Percentiles rank a stretch among this genome's conserved stretches.
These are phyloP conservation scores for Erodium maritimum DNA, from an alignment of 345 rosid genomes.

Conservation along the genomic window DNA sequence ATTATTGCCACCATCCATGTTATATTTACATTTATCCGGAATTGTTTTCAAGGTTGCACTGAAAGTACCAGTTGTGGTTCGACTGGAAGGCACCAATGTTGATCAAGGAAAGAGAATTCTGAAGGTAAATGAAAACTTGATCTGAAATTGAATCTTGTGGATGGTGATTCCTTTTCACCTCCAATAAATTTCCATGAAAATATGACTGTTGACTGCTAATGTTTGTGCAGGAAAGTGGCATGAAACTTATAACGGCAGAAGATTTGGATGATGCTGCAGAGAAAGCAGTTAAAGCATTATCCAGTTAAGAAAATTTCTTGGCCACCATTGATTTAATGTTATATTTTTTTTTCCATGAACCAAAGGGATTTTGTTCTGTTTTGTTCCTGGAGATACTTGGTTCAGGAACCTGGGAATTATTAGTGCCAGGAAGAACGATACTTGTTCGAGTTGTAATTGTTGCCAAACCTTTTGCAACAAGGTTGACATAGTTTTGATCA, in stretches of 20 bases:
- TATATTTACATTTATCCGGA: constrained; percentile 3
- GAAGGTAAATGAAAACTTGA: constrained; percentile 35
- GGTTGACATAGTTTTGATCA: too few relatives aligned
- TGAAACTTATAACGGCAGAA: constrained; percentile 81
- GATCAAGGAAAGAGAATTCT: constrained; percentile 86
- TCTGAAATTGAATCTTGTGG: constrained; percentile 3
- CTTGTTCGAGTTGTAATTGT: too few relatives aligned
- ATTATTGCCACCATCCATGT: not conserved
- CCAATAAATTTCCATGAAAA: not conserved
- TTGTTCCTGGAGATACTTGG: too few relatives aligned
- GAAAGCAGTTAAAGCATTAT: constrained; percentile 69
- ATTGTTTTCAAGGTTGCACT: constrained; percentile 49
- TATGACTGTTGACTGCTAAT: too few relatives aligned
- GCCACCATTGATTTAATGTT: too few relatives aligned
- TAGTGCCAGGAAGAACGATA: too few relatives aligned
- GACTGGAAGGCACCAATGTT: constrained; percentile 39
- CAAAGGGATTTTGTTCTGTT: too few relatives aligned
- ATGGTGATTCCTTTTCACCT: not conserved
- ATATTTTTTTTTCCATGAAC: too few relatives aligned
- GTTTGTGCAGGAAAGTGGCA: constrained; percentile 67
- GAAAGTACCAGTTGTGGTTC: constrained; percentile 59
- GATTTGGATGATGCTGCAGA: constrained; percentile 98
- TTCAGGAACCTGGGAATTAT: too few relatives aligned
- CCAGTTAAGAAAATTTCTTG: constrained; percentile 17
- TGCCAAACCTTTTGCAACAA: too few relatives aligned